These are phyloP conservation scores for Skeletonema costatum DNA, from an alignment of 108 stramenopile genomes.

Conservation along the genomic window DNA sequence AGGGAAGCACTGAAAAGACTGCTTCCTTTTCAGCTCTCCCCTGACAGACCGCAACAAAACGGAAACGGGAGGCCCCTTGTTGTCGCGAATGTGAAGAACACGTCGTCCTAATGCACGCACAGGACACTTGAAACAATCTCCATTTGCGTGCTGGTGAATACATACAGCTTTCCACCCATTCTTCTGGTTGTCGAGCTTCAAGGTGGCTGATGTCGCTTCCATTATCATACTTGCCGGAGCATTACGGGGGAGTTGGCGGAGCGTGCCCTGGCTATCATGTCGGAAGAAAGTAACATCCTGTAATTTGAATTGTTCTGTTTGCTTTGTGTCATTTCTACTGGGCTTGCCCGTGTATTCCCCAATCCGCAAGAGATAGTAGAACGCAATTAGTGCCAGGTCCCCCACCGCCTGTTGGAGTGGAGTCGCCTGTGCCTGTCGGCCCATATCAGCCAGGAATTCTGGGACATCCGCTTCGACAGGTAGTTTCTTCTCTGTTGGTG, in stretches of 20 bases:
- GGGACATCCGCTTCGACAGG: constrained; percentile 1
- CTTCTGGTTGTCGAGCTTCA: not conserved
- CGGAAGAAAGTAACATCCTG: not conserved
- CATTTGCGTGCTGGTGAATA: not conserved
- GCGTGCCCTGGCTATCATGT: not conserved
- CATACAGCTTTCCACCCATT: constrained; percentile 4
- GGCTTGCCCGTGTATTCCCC: constrained; percentile 1
- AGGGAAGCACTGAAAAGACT: too few relatives aligned
- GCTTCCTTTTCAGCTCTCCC: too few relatives aligned
- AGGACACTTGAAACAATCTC: not conserved
- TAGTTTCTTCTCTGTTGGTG: not conserved
- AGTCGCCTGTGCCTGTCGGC: not conserved
- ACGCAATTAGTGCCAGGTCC: not conserved
- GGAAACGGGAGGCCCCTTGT: not conserved
- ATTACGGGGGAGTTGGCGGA: not conserved
- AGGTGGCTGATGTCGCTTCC: not conserved
- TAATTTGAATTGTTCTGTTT: not conserved
- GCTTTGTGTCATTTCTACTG: not conserved
- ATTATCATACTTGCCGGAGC: not conserved
- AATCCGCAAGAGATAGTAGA: constrained; percentile 11
- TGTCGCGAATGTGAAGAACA: not conserved
- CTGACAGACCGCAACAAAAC: too few relatives aligned
- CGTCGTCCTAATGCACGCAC: not conserved
- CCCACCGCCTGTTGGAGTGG: not conserved
- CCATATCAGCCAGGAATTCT: not conserved